Evolutionary conservation across 352 stramenopile genomes (phyloP).

Genomic region (Thalassiosira hispida): DNA sequence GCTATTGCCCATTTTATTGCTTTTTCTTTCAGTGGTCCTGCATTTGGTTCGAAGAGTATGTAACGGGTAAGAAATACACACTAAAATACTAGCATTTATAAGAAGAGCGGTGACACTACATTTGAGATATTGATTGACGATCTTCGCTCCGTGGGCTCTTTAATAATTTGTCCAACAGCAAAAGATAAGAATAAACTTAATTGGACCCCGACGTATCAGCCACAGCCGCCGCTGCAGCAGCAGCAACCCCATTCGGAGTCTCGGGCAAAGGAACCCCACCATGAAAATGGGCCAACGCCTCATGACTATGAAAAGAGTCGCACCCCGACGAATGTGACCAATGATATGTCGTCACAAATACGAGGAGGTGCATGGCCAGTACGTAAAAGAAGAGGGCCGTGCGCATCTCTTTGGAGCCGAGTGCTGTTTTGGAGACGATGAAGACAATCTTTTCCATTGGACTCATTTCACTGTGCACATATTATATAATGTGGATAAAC

Average conservation of each 20-base stretch:
- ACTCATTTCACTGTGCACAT: constrained; percentile 26
- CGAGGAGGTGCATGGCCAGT: constrained; percentile 75
- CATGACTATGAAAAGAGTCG: constrained; percentile 37
- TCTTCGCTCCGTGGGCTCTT: too few relatives aligned
- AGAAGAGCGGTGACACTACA: too few relatives aligned
- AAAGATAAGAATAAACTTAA: too few relatives aligned
- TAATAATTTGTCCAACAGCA: too few relatives aligned
- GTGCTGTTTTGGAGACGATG: constrained; percentile 73
- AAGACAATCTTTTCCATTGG: constrained; percentile 81
- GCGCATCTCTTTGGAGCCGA: constrained; percentile 81
- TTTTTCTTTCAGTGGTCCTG: too few relatives aligned
- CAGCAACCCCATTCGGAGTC: constrained; percentile 10
- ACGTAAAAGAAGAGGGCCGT: constrained; percentile 84
- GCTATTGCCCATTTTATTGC: too few relatives aligned
- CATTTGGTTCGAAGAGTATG: too few relatives aligned
- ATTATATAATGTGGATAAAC: neutral
- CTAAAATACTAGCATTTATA: too few relatives aligned
- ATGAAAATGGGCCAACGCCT: constrained; percentile 53
- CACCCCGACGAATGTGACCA: constrained; percentile 70
- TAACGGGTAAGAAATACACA: too few relatives aligned
- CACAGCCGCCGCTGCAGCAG: constrained; percentile 5
- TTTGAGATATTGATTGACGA: too few relatives aligned
- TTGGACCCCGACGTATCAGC: too few relatives aligned
- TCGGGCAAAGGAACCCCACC: constrained; percentile 43
- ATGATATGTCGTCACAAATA: constrained; percentile 84